These are phyloP conservation scores for Cryptosporidium tyzzeri DNA, from an alignment of 169 alveolate genomes.

Conservation along the genomic window DNA sequence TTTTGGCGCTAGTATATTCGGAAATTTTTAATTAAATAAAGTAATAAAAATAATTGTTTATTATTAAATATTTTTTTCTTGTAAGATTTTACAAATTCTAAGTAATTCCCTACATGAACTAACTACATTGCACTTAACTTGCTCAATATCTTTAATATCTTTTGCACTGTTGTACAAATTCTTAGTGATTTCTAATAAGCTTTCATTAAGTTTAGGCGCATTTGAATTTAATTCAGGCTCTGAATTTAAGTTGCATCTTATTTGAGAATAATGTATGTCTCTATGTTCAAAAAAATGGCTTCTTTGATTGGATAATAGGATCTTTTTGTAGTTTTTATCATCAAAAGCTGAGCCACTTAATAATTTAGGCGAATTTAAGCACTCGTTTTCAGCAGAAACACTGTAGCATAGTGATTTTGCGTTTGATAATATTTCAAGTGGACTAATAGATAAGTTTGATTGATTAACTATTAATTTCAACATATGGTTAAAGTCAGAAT, in stretches of 20 bases:
- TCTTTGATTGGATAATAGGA: background rate
- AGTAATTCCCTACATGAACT: conserved; percentile 49
- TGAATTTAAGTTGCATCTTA: background rate
- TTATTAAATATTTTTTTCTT: conserved; percentile 46
- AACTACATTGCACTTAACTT: conserved; percentile 9
- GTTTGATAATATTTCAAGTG: conserved; percentile 6
- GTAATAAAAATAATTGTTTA: background rate
- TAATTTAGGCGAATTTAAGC: background rate
- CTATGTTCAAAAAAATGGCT: conserved; percentile 37
- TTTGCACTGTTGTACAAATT: conserved; percentile 41
- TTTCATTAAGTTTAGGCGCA: conserved; percentile 21
- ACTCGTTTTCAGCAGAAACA: background rate
- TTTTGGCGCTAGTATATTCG: background rate
- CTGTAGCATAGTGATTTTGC: conserved; percentile 20
- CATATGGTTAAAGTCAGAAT: conserved; percentile 38
- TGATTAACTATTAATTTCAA: conserved; percentile 52
- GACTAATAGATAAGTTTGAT: conserved; percentile 31
- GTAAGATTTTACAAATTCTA: conserved; percentile 21
- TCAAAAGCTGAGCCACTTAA: background rate
- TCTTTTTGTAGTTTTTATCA: background rate
- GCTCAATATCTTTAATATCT: conserved; percentile 13
- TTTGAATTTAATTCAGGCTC: background rate
- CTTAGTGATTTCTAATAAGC: conserved; percentile 50
- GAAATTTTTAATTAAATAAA: background rate
- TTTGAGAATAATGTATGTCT: conserved; percentile 48